phyloP scores from a whole-genome alignment of 2,329 filamentous ascomycete genomes.

The Tolypocladium sp. region DNA sequence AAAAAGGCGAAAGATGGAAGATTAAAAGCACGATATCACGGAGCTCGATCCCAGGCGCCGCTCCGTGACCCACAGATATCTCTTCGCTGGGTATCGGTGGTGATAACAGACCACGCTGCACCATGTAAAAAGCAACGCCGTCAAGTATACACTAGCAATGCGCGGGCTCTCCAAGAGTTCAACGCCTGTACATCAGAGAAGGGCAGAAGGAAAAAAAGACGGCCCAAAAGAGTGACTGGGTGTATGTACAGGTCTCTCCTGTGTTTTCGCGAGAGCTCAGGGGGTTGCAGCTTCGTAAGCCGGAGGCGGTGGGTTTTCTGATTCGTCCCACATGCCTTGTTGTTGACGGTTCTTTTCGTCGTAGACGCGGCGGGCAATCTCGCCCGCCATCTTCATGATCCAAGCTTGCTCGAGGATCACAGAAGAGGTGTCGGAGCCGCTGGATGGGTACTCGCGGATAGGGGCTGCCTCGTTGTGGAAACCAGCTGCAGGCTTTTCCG shows the following conservation, averaged over 20 bases:
- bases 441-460: constrained; percentile 20
- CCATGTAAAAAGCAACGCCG: background rate
- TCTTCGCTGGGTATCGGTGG: background rate
- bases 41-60: background rate
- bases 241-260: constrained; percentile 7
- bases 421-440: constrained; percentile 39
- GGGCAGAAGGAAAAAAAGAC: background rate
- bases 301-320: constrained; percentile 49
- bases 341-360: constrained; percentile 61
- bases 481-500: constrained; percentile 12
- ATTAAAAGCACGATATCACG: background rate
- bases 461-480: constrained; percentile 19
- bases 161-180: background rate
- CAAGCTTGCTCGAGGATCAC: constrained; percentile 71
- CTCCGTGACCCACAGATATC: background rate
- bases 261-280: constrained; percentile 17
- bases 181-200: background rate
- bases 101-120: background rate
- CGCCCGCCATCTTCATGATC: constrained; percentile 88
- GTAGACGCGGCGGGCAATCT: constrained; percentile 80
- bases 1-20: background rate
- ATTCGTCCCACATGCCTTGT: constrained; percentile 32
- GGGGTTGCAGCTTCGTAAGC: constrained; percentile 47
- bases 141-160: background rate
- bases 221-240: background rate